Conservation (phyloP, 345 rosid genomes). For the Draba incana region DNA sequence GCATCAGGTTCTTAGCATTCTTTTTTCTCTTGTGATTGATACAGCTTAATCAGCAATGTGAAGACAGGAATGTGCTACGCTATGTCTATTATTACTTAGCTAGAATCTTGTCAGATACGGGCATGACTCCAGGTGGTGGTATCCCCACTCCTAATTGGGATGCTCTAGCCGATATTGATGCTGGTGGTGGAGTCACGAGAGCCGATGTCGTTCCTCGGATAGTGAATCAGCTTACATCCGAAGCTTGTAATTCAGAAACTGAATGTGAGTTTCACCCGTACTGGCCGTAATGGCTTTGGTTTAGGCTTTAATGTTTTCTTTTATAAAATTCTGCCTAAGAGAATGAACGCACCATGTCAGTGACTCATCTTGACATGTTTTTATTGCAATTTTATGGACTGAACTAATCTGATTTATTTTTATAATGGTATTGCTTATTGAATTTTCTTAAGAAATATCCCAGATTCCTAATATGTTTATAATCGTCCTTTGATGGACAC, state of each 20-base stretch:
- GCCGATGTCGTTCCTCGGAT: slow-evolving; percentile 98
- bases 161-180: slow-evolving; percentile 98
- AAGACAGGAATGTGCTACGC: slow-evolving; percentile 86
- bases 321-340: slow-evolving; percentile 9
- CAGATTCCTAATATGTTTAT: neutral
- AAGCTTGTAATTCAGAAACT: slow-evolving; percentile 71
- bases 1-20: slow-evolving; percentile 1
- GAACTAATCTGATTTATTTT: slow-evolving; percentile 13
- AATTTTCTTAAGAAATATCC: slow-evolving; percentile 21
- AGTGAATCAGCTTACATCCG: slow-evolving; percentile 74
- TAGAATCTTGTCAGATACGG: slow-evolving; percentile 88
- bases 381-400: slow-evolving; percentile 3
- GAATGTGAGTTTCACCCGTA: slow-evolving; percentile 59
- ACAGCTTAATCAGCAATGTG: slow-evolving; percentile 98
- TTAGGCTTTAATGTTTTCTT: slow-evolving; percentile 23
- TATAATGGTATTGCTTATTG: slow-evolving; percentile 23
- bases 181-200: slow-evolving; percentile 96
- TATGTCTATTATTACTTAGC: slow-evolving; percentile 99
- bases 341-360: neutral
- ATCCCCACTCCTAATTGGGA: slow-evolving; percentile 99
- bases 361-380: slow-evolving; percentile 21
- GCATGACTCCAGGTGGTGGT: slow-evolving; percentile 94
- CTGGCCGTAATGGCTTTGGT: slow-evolving; percentile 10
- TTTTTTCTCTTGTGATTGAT: slow-evolving; percentile 36
- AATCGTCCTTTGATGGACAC: slow-evolving; percentile 10